Conservation (phyloP, 2,329 filamentous ascomycete genomes). For the Cladorrhinum sp. region DNA sequence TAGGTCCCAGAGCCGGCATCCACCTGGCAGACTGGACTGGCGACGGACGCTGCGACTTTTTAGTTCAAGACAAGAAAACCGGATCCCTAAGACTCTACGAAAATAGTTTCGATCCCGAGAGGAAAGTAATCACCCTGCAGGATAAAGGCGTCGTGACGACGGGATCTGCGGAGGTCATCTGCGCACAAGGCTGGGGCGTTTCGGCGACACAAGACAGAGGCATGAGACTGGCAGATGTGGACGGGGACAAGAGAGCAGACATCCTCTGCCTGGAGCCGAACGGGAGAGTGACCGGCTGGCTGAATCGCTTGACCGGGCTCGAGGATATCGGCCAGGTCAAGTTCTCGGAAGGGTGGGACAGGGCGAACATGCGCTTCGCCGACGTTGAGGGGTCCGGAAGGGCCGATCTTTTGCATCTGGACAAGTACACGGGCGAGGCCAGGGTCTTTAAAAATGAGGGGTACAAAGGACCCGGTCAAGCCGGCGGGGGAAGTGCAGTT, state of each 20-base stretch:
- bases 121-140: slow-evolving; percentile 6
- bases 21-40: slow-evolving; percentile 17
- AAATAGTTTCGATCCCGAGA: not conserved
- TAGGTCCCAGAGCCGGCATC: slow-evolving; percentile 12
- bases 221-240: slow-evolving; percentile 15
- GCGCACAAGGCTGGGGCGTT: slow-evolving; percentile 14
- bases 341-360: slow-evolving; percentile 30
- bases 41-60: slow-evolving; percentile 15
- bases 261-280: slow-evolving; percentile 15
- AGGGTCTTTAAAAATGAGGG: slow-evolving; percentile 32
- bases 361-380: slow-evolving; percentile 32
- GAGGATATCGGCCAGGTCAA: slow-evolving; percentile 29
- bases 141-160: slow-evolving; percentile 3
- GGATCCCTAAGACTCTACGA: slow-evolving; percentile 10
- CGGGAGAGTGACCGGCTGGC: slow-evolving; percentile 10
- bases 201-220: slow-evolving; percentile 6
- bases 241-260: slow-evolving; percentile 2
- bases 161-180: not conserved
- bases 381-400: slow-evolving; percentile 38
- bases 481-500: not conserved
- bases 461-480: not conserved
- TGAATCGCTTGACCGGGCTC: slow-evolving; percentile 18
- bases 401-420: slow-evolving; percentile 35
- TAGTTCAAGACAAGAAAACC: slow-evolving; percentile 12
- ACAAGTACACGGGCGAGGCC: slow-evolving; percentile 33